Percentiles rank a stretch among this genome's conserved stretches.
These are phyloP conservation scores for Bonnemaisonia californica DNA, from an alignment of 31 red algal genomes.

Conservation along the genomic window DNA sequence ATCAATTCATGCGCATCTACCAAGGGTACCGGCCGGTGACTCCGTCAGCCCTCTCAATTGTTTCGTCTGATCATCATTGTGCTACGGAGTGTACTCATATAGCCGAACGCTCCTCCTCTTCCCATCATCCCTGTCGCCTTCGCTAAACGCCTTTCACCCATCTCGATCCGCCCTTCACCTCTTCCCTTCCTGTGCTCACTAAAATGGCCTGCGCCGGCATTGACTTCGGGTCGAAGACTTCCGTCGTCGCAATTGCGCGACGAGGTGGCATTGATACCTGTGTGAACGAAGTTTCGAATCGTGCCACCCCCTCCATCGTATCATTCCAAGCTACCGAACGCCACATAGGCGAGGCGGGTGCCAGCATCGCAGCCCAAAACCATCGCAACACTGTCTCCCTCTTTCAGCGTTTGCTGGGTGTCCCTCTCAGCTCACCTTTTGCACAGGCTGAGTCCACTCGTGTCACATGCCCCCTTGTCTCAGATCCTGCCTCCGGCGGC, in stretches of 20 bases:
- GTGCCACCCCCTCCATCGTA: slow-evolving; percentile 87
- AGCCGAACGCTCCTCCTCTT: background rate
- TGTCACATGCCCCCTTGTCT: slow-evolving; percentile 36
- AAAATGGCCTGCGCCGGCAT: slow-evolving; percentile 96
- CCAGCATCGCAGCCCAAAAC: slow-evolving; percentile 90
- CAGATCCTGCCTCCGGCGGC: slow-evolving; percentile 23
- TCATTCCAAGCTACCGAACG: slow-evolving; percentile 86
- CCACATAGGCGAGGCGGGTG: slow-evolving; percentile 86
- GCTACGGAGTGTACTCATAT: no score
- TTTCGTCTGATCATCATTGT: no score
- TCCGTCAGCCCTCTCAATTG: no score
- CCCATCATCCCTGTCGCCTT: background rate
- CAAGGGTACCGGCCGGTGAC: no score
- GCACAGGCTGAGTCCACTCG: slow-evolving; percentile 32
- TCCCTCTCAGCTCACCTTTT: slow-evolving; percentile 55
- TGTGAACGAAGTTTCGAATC: slow-evolving; percentile 92
- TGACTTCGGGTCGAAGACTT: slow-evolving; percentile 93
- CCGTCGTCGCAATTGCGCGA: slow-evolving; percentile 92
- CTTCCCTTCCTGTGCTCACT: background rate
- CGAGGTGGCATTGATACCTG: slow-evolving; percentile 96
- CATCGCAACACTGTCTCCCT: slow-evolving; percentile 70
- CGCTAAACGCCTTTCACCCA: background rate
- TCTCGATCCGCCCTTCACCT: background rate
- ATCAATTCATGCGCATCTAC: no score
- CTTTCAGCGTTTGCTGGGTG: slow-evolving; percentile 86